A percentile compares a stretch with the other conserved stretches of the same genome.
Conservation (phyloP, 2,329 filamentous ascomycete genomes). For the Bipolaris sorokiniana region DNA sequence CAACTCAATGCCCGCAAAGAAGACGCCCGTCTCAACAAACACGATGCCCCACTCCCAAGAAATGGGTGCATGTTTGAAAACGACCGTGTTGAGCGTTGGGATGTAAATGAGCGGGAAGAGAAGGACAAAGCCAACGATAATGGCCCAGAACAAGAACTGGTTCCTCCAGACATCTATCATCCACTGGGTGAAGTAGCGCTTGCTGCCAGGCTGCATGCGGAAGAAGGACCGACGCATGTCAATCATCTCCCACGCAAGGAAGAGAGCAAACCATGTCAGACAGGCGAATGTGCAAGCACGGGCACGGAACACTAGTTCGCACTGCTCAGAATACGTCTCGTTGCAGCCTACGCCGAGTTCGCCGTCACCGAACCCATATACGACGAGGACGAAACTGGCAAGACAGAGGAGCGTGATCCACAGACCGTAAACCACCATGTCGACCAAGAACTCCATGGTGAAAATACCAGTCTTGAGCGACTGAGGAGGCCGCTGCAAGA, state of each 20-base stretch:
- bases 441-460: slow-evolving; percentile 42
- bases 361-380: slow-evolving; percentile 43
- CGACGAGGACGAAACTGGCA: slow-evolving; percentile 42
- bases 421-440: slow-evolving; percentile 47
- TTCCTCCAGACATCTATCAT: slow-evolving; percentile 72
- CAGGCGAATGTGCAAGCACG: slow-evolving; percentile 76
- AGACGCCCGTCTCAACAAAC: slow-evolving; percentile 65
- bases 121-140: slow-evolving; percentile 53
- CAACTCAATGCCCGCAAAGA: slow-evolving; percentile 67
- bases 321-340: slow-evolving; percentile 38
- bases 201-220: slow-evolving; percentile 70
- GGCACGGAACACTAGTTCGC: slow-evolving; percentile 55
- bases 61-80: slow-evolving; percentile 71
- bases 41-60: slow-evolving; percentile 74
- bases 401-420: slow-evolving; percentile 45
- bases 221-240: slow-evolving; percentile 76
- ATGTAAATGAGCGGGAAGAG: slow-evolving; percentile 65
- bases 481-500: slow-evolving; percentile 28
- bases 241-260: slow-evolving; percentile 80
- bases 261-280: slow-evolving; percentile 77
- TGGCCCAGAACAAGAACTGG: slow-evolving; percentile 63
- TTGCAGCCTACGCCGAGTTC: slow-evolving; percentile 46
- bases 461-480: slow-evolving; percentile 42
- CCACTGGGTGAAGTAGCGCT: slow-evolving; percentile 61
- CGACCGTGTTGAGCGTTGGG: slow-evolving; percentile 67